Conservation (phyloP, 139 green algal species). For the Asterochloris sp. region DNA sequence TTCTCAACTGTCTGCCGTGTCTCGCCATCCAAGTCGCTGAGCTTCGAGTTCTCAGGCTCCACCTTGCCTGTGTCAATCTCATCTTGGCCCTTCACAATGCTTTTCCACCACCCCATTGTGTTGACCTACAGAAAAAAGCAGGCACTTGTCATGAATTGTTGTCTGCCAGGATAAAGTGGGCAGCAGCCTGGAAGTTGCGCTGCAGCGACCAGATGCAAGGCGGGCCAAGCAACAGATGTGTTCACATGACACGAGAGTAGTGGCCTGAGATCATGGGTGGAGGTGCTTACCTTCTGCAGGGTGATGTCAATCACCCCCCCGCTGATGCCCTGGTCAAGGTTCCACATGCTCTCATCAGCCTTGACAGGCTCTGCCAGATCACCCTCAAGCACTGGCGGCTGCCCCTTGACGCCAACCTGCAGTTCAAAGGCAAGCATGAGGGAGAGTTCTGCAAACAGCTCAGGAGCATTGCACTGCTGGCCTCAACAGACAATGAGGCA, state of each 20-base stretch:
- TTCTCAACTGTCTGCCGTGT: slow-evolving; percentile 93
- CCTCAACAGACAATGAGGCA: neutral
- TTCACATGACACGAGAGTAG: too few relatives aligned
- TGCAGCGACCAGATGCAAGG: too few relatives aligned
- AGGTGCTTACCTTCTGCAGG: slow-evolving; percentile 68
- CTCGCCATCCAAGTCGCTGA: slow-evolving; percentile 91
- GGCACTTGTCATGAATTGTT: neutral
- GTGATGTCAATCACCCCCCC: slow-evolving; percentile 70
- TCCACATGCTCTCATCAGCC: slow-evolving; percentile 91
- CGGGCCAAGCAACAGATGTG: too few relatives aligned
- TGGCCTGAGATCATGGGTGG: too few relatives aligned
- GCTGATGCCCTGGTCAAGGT: slow-evolving; percentile 31
- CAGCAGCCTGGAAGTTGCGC: too few relatives aligned
- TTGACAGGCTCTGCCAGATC: slow-evolving; percentile 74
- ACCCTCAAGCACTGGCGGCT: slow-evolving; percentile 54
- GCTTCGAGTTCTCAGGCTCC: slow-evolving; percentile 94
- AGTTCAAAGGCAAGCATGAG: neutral
- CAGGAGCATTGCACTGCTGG: neutral
- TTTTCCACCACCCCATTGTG: slow-evolving; percentile 92
- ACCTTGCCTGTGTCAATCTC: slow-evolving; percentile 87
- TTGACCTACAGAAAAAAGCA: slow-evolving; percentile 29
- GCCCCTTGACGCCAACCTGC: slow-evolving; percentile 9
- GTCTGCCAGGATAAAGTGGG: too few relatives aligned
- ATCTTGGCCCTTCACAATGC: slow-evolving; percentile 75
- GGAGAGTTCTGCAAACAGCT: neutral